Evolutionary conservation across 345 rosid species (phyloP), one percentile per base, ranked within the genome.

Genomic region (Eucalyptus pumila): DNA sequence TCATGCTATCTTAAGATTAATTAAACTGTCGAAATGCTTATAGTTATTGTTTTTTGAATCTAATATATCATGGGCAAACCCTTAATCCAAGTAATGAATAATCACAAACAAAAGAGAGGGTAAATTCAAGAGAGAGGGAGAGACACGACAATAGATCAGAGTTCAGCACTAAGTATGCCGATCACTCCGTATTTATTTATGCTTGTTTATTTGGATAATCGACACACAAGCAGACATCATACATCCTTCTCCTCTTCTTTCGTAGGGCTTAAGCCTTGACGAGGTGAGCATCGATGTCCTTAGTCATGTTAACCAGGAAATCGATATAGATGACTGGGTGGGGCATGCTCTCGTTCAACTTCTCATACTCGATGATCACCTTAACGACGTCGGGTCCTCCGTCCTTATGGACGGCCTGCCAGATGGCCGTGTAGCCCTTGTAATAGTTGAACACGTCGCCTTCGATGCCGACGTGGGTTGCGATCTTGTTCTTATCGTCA

Each of bases 281-380:
- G 14, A 86, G 62, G 87, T 86, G 65, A 30, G 62, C 87, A 15
- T 86, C 87, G 3, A 24, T 1, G 62, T 86, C 87, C 17, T 86
- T 17, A 56, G 42, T 9, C 30, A 86, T 30, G 44, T 51, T 86
- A 40, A 24, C 40, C 60, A 86, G 19, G 44, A 92, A 47, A 51
- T 87, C 89, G 51, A 92, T 17, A 88, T 89, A 91, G 9, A 45
- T 88, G 9, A 88, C 21, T 1, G 92, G 92, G 52, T 49, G 37
- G 4, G 94, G 88, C 24, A 54, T 87, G 62, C 32, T 40, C 9
- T 88, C 87, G 8, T 90, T 80, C 27, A 92, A 47, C 58, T 89
- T 92, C 89, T 92, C 94, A 48, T 88, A 92, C 83, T 86, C 90
- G 19, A 90, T 15, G 9, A 83, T 76, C 26, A 47, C 6, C 51